These are phyloP conservation scores for Tubosaeta brunneosetosa DNA, from an alignment of 768 basidiomycete species.

Conservation along the genomic window DNA sequence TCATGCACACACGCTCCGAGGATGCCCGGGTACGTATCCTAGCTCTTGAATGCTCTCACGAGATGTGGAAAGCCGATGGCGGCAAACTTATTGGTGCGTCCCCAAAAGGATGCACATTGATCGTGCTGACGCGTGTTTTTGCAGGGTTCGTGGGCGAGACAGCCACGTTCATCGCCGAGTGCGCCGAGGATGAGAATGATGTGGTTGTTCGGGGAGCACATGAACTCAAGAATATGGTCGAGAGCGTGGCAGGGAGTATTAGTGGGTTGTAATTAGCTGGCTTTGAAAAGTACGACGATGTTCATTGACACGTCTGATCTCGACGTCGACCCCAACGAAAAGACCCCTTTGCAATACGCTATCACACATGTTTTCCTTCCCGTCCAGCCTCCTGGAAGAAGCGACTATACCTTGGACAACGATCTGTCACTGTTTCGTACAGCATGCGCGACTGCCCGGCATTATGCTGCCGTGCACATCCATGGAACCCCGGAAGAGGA, in stretches of 20 bases:
- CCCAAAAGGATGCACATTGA: neutral
- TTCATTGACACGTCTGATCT: no score
- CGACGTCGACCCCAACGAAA: no score
- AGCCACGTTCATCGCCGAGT: conserved; percentile 81
- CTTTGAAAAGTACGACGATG: no score
- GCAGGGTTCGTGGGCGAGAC: conserved; percentile 78
- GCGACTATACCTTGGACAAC: no score
- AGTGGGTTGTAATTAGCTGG: conserved; percentile 23
- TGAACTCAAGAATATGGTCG: conserved; percentile 64
- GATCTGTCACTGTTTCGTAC: neutral
- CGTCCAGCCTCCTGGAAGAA: no score
- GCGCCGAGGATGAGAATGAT: conserved; percentile 85
- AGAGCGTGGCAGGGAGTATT: conserved; percentile 62
- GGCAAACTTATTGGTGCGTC: conserved; percentile 62
- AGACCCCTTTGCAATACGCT: neutral
- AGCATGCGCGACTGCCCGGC: conserved; percentile 2
- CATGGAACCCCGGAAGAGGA: neutral
- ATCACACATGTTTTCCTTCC: neutral
- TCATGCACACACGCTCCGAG: conserved; percentile 89
- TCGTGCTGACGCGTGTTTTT: neutral
- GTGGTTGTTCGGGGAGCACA: conserved; percentile 68
- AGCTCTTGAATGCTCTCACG: conserved; percentile 62
- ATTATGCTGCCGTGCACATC: neutral
- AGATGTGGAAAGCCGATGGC: conserved; percentile 75
- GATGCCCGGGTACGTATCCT: conserved; percentile 62